Evolutionary conservation across 1,284 basidiomycete species (phyloP).

Genomic region (Naganishia sp.): DNA sequence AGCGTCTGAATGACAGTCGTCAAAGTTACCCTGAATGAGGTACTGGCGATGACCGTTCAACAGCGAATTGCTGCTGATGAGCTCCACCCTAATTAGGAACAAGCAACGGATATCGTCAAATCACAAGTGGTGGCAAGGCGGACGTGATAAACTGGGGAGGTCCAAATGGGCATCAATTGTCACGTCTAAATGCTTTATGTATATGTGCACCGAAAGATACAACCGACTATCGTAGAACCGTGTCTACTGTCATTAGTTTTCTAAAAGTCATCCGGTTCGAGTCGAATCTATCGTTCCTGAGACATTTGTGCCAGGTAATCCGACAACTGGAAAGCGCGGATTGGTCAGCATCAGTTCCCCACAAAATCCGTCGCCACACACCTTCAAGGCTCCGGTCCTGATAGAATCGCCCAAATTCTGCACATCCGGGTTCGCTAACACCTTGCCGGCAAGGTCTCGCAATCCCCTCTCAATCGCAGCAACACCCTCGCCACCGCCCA

Average conservation of each 20-base stretch:
- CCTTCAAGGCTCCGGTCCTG: slow-evolving; percentile 79
- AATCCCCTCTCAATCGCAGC: slow-evolving; percentile 70
- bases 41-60: too few species aligned
- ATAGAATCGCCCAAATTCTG: slow-evolving; percentile 84
- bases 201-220: slow-evolving; percentile 16
- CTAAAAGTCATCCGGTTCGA: too few species aligned
- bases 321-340: slow-evolving; percentile 59
- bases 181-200: background rate
- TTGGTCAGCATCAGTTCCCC: background rate
- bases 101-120: too few species aligned
- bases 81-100: too few species aligned
- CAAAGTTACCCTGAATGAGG: too few species aligned
- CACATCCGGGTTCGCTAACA: slow-evolving; percentile 86
- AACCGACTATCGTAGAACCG: slow-evolving; percentile 17
- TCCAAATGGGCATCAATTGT: too few species aligned
- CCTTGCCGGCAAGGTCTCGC: slow-evolving; percentile 72
- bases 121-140: too few species aligned
- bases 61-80: too few species aligned
- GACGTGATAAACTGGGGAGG: too few species aligned
- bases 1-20: too few species aligned
- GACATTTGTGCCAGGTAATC: slow-evolving; percentile 73
- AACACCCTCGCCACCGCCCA: slow-evolving; percentile 67
- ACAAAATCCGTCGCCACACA: slow-evolving; percentile 51
- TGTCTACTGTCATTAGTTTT: slow-evolving; percentile 3
- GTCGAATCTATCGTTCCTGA: slow-evolving; percentile 26